Evolutionary conservation across 2,329 filamentous ascomycete species (phyloP).

Genomic region (Trichoderma citrinoviride): DNA sequence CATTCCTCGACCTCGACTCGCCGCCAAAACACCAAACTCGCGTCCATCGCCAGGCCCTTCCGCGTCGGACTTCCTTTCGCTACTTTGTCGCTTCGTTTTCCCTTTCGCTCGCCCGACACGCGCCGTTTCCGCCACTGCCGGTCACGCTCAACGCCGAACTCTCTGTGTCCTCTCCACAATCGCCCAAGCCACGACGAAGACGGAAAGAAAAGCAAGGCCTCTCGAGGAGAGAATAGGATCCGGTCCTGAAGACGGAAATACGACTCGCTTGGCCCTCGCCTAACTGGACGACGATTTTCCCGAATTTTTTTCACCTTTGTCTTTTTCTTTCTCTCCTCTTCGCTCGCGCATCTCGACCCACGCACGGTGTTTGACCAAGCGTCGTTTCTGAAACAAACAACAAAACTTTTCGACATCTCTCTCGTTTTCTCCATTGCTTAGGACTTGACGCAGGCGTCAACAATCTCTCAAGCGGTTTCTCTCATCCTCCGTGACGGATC

Average conservation of each 20-base stretch:
- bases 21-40: slow-evolving; percentile 10
- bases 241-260: not conserved
- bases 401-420: not conserved
- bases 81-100: not conserved
- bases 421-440: slow-evolving; percentile 4
- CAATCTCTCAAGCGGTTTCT: not conserved
- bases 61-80: slow-evolving; percentile 14
- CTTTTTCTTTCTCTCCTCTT: not conserved
- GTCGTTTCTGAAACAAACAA: slow-evolving; percentile 12
- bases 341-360: not conserved
- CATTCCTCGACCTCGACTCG: not conserved
- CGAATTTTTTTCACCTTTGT: too few species aligned
- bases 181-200: slow-evolving; percentile 8
- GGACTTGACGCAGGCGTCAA: slow-evolving; percentile 19
- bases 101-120: not conserved
- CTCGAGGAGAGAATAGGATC: not conserved
- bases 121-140: not conserved
- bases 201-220: not conserved
- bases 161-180: not conserved
- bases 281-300: not conserved
- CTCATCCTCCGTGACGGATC: not conserved
- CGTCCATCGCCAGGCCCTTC: slow-evolving; percentile 9
- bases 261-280: not conserved
- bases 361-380: slow-evolving; percentile 11
- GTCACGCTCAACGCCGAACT: not conserved